Conservation (phyloP, 176 grass and related monocot genomes). For the Oryza coarctata region DNA sequence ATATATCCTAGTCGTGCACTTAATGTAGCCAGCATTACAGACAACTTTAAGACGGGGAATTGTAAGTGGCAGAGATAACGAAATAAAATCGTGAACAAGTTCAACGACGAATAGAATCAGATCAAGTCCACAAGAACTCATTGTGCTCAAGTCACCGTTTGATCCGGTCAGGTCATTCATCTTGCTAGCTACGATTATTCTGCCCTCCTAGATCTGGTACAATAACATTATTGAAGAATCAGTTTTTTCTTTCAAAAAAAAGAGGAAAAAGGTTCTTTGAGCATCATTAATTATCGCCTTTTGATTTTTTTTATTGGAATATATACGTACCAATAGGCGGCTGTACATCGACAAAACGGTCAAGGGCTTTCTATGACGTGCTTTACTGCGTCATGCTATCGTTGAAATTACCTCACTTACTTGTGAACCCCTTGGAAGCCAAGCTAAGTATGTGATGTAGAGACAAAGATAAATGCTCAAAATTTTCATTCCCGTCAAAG, state of each 20-base stretch:
- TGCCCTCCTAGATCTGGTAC: background rate
- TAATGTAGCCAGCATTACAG: slow-evolving; percentile 24
- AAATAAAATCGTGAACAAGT: background rate
- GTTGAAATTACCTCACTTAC: slow-evolving; percentile 46
- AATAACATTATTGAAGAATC: background rate
- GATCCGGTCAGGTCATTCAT: background rate
- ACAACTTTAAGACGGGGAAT: background rate
- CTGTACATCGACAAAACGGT: background rate
- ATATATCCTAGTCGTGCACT: slow-evolving; percentile 28
- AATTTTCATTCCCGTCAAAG: background rate
- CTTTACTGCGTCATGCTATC: slow-evolving; percentile 37
- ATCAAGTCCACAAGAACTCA: no score
- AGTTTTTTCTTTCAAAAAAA: background rate
- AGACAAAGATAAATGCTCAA: slow-evolving; percentile 10
- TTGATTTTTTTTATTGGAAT: background rate
- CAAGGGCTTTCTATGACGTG: background rate
- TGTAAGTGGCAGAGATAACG: background rate
- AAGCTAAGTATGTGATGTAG: background rate
- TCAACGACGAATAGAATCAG: background rate
- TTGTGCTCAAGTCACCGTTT: background rate
- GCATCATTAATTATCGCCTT: background rate
- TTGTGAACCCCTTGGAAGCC: slow-evolving; percentile 16
- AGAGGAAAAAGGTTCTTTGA: background rate
- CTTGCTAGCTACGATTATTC: background rate
- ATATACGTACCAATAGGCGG: background rate